Evolutionary conservation across 768 basidiomycete genomes (phyloP).

Genomic region (Termitomyces sp.): DNA sequence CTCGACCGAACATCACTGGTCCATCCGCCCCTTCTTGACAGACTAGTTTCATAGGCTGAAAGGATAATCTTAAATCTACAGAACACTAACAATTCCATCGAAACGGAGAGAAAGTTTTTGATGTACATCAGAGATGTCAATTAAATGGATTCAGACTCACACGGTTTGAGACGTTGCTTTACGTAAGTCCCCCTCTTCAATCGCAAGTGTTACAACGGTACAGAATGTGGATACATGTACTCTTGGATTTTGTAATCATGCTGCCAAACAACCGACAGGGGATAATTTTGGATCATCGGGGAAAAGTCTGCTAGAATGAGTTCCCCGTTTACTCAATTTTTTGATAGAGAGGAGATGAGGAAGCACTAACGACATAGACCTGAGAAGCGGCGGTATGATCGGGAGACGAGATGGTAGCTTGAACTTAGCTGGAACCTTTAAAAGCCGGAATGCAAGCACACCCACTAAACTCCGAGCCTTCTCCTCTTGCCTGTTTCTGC

Average conservation of each 20-base stretch:
- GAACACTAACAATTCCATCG: slow-evolving; percentile 7
- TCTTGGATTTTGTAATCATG: not conserved
- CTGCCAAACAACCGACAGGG: slow-evolving; percentile 5
- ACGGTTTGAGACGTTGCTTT: not conserved
- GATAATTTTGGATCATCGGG: not conserved
- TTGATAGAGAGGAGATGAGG: slow-evolving; percentile 6
- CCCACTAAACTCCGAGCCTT: not conserved
- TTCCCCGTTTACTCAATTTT: not conserved
- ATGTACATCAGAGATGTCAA: not conserved
- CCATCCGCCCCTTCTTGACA: slow-evolving; percentile 10
- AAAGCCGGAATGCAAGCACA: slow-evolving; percentile 6
- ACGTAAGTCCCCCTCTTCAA: slow-evolving; percentile 10
- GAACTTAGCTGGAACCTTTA: slow-evolving; percentile 5
- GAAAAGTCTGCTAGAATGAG: not conserved
- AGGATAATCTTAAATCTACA: not conserved
- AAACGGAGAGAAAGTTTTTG: not conserved
- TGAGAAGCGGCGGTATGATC: slow-evolving; percentile 20
- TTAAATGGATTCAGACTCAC: too few relatives aligned
- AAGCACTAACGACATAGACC: slow-evolving; percentile 10
- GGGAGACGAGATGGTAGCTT: slow-evolving; percentile 10
- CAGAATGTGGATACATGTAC: too few relatives aligned
- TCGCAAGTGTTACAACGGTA: slow-evolving; percentile 7
- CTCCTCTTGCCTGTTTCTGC: not conserved
- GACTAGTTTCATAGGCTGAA: not conserved
- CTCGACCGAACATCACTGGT: slow-evolving; percentile 17